Evolutionary conservation across 78 protist species (phyloP), one percentile per base, ranked within the genome.

Genomic region (Dictyostelium firmibasis): DNA sequence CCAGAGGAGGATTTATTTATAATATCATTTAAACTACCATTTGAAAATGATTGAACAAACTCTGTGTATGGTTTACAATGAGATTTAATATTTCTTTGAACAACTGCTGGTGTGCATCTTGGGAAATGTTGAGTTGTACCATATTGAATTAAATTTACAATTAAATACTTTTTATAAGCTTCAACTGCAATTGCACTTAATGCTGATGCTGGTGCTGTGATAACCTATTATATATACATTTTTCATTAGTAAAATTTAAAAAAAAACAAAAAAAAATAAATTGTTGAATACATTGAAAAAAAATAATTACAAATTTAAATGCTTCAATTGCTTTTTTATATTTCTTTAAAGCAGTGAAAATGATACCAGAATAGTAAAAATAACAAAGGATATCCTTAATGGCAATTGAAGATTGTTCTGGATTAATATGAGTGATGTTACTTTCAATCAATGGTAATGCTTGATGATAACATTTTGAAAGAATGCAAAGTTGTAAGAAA

Each of bases 311-410:
- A 67, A 93, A 91, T 62, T 81, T 88, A 50, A 96, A 86, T 2
- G 95, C 50, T 9, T 84, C 92, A 38, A 83, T 20, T 16, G 98
- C 98, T 36, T 83, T 67, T 47, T 91, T 85, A 84, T 85, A 95
- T 43, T 96, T 67, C 94, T 97, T 94, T 29, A 97, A 50, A 7
- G 98, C 97, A 23, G 92, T 43, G 38, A 47, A 93, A n/a, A 95
- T 67, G 82, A 97, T 95, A 36, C 98, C 98, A n/a, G 96, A 97
- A 91, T 97, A 97, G 84, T 97, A 97, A 76, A 92, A 96, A 75
- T 85, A 96, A 16, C 84, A 35, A 47, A 97, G 87, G 64, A 97
- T 84, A 93, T 97, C 97, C 29, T 64, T 47, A 36, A 95, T 84
- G 7, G 74, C 31, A 62, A 79, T 70, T 20, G 47, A n/a, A 16